A percentile compares a stretch with the other conserved stretches of the same genome.
Evolutionary conservation across 495 filamentous ascomycete species (phyloP).

Genomic region (Penicillium soppii): DNA sequence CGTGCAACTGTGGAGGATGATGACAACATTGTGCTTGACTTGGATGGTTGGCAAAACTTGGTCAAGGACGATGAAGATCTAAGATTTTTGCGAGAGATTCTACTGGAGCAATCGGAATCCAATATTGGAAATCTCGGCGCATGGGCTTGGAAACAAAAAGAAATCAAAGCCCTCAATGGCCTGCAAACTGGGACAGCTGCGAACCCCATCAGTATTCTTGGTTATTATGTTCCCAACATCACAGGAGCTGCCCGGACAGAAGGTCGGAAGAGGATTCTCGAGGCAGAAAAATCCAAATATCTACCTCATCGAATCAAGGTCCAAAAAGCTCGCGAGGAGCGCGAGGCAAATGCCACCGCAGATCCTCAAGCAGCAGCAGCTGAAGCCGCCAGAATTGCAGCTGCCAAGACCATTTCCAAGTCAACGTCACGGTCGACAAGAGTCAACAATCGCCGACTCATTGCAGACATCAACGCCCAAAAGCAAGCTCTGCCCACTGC

Average conservation of each 20-base stretch:
- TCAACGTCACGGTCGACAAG: constrained; percentile 82
- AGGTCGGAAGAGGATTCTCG: constrained; percentile 88
- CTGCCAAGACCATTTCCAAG: constrained; percentile 75
- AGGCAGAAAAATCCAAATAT: constrained; percentile 97
- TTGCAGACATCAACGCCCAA: constrained; percentile 91
- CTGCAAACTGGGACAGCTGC: constrained; percentile 52
- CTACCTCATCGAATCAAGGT: constrained; percentile 96
- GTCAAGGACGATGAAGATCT: constrained; percentile 82
- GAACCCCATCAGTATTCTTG: constrained; percentile 64
- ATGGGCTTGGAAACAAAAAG: constrained; percentile 90
- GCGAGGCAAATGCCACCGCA: constrained; percentile 74
- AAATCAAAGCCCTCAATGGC: constrained; percentile 80
- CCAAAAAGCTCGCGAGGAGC: constrained; percentile 82
- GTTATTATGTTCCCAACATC: constrained; percentile 85
- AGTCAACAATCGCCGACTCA: constrained; percentile 89
- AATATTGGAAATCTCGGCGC: constrained; percentile 64
- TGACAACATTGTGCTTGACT: constrained; percentile 61
- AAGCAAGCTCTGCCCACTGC: constrained; percentile 73
- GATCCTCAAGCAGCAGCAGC: constrained; percentile 64
- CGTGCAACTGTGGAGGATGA: constrained; percentile 70
- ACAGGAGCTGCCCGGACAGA: constrained; percentile 89
- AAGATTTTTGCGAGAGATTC: constrained; percentile 51
- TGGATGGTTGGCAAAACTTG: constrained; percentile 75
- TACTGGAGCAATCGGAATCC: constrained; percentile 46
- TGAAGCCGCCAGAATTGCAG: constrained; percentile 70